Evolutionary conservation across 2,329 filamentous ascomycete species (phyloP), one percentile per base, ranked within the genome.

Genomic region (Orbilia oligospora): DNA sequence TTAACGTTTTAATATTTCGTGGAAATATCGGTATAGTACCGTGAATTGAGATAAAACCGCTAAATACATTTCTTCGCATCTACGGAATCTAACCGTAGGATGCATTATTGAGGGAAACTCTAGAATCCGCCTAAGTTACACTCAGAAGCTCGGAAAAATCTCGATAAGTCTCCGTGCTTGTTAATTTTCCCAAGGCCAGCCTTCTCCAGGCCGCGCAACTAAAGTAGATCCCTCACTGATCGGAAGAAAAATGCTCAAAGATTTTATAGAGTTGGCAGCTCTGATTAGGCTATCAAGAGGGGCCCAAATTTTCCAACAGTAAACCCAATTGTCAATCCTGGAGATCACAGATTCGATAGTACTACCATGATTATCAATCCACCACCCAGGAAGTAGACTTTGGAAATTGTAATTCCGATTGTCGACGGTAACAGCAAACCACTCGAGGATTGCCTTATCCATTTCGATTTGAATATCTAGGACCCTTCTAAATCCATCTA

Each of bases 341-440:
- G 1, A 2, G 14, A 38, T 36, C 4, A 58, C 53, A 6, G 53
- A 36, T 5, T 38, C 14, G 30, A 58, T 58, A 2, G n/a, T 18
- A 38, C 14, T 18, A 0, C n/a, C 53, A 3, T 58, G 18, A 1
- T 5, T 20, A 10, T 22, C 6, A 12, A 10, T 20, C 53, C 53
- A 58, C 53, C 53, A 58, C 20, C 38, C 30, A 6, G 53, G 53
- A 5, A 58, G 18, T 38, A 38, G 18, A 58, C 53, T 22, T 22
- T 8, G 16, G 30, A 58, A 58, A 16, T 58, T 22, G 16, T 38
- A 58, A 0, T n/a, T 58, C n/a, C 22, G 14, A 6, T 58, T 14
- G 20, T 38, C 30, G 5, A 38, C 38, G 38, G 38, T 58, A 5
- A 2, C 9, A 1, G 10, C 9, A 22, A 58, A 14, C 53, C 53